Evolutionary conservation across 371 early-diverging fungal genomes (phyloP).

Genomic region (Mucor piriformis): DNA sequence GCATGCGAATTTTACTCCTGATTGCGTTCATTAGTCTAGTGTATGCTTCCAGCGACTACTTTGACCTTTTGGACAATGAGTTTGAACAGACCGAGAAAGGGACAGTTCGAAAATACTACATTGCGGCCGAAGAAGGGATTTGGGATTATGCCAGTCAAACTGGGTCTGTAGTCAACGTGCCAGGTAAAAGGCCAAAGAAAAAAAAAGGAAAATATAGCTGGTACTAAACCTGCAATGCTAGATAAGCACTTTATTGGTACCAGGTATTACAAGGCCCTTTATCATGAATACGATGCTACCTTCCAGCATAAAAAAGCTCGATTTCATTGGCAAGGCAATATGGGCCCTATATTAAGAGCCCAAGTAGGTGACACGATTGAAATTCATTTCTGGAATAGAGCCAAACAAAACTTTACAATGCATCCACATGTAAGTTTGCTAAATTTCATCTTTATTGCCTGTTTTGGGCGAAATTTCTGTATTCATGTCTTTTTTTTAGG

Average conservation of each 20-base stretch:
- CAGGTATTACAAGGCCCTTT: slow-evolving; percentile 51
- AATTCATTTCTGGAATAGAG: slow-evolving; percentile 50
- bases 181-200: slow-evolving; percentile 24
- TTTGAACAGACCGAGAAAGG: slow-evolving; percentile 31
- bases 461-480: too few relatives aligned
- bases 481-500: slow-evolving; percentile 24
- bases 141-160: slow-evolving; percentile 52
- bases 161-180: neutral
- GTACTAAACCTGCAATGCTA: neutral
- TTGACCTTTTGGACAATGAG: slow-evolving; percentile 39
- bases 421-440: slow-evolving; percentile 57
- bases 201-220: slow-evolving; percentile 7
- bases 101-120: slow-evolving; percentile 34
- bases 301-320: slow-evolving; percentile 26
- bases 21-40: neutral
- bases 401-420: slow-evolving; percentile 40
- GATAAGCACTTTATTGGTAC: slow-evolving; percentile 32
- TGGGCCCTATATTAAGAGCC: slow-evolving; percentile 55
- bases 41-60: slow-evolving; percentile 21
- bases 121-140: slow-evolving; percentile 49
- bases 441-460: too few relatives aligned
- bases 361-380: slow-evolving; percentile 54
- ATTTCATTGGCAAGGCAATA: slow-evolving; percentile 47
- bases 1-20: neutral
- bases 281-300: slow-evolving; percentile 49